Evolutionary conservation across 805 yeast genomes (phyloP), one percentile per base, ranked within the genome.

Genomic region (Peterozyma xylosa): DNA sequence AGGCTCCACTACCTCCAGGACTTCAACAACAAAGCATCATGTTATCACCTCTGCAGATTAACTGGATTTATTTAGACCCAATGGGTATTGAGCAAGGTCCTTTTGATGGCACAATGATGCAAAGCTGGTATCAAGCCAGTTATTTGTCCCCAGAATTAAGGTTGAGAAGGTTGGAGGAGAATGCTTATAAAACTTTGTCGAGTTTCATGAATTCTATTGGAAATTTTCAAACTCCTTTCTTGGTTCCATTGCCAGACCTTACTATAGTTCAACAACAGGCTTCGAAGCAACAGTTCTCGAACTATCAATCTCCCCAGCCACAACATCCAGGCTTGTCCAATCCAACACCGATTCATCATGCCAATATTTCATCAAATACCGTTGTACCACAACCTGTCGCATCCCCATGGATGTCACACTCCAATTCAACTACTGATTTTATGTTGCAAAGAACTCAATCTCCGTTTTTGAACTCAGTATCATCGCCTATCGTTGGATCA

Each of bases 71-170:
- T 58, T 63, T 81, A 43, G 96, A 87, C 58, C 79, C 86, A 0
- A 59, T 70, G 35, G 86, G 85, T 4, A 70, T 63, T 41, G 80
- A 78, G 48, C 95, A 86, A 57, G 96, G 96, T 17, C 96, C 96
- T 3, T 87, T 87, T 61, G 68, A 69, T 39, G 88, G 90, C 2
- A 58, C 62, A 21, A 63, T 73, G 62, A 87, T 87, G 96, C 90
- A 85, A 50, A 77, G 68, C 42, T 87, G 96, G 96, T 77, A 73
- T 46, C 55, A 73, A 9, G 73, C 71, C 37, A 77, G 79, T 2
- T 85, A 82, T 62, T 67, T 86, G 51, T 65, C 65, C 35, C 68
- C 66, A 10, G 77, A 71, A 46, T 65, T 87, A 48, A 63, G 64
- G 35, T 64, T 88, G 45, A 71, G 83, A 44, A 73, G 91, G 30